Percentiles rank a stretch among this genome's conserved stretches.
phyloP scores from a whole-genome alignment of 164 flowering plant genomes.

The Houttuynia cordata region DNA sequence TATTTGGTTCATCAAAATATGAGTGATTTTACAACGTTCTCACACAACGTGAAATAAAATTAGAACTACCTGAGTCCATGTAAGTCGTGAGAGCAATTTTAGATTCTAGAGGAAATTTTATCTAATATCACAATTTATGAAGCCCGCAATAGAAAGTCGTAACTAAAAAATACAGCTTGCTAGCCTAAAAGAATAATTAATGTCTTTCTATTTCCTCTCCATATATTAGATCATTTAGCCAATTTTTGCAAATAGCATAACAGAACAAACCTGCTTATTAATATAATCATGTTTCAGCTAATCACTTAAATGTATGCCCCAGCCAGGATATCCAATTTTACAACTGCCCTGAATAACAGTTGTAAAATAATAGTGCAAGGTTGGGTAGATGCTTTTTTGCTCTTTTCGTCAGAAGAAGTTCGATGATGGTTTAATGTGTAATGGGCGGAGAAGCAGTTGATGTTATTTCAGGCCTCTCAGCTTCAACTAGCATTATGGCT shows the following conservation, averaged over 20 bases:
- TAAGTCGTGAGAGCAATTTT: background rate
- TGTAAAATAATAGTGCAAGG: no score
- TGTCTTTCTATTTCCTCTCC: background rate
- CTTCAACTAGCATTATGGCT: background rate
- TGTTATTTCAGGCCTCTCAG: constrained; percentile 4
- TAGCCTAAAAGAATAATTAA: background rate
- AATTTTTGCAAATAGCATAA: background rate
- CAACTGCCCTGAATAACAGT: no score
- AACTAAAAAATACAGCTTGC: background rate
- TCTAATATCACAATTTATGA: background rate
- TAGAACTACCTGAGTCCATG: background rate
- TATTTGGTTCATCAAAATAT: no score
- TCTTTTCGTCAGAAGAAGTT: background rate
- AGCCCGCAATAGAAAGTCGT: no score
- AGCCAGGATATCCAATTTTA: no score
- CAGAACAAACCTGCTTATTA: background rate
- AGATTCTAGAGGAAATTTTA: background rate
- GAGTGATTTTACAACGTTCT: no score
- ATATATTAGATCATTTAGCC: no score
- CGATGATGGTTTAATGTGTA: background rate
- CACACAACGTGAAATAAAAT: background rate
- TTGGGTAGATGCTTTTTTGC: no score
- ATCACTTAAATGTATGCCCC: background rate
- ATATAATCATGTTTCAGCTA: background rate
- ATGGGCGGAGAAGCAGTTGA: background rate